Evolutionary conservation across 2,329 filamentous ascomycete genomes (phyloP), one percentile per base, ranked within the genome.

Genomic region (Colletotrichum melonis): DNA sequence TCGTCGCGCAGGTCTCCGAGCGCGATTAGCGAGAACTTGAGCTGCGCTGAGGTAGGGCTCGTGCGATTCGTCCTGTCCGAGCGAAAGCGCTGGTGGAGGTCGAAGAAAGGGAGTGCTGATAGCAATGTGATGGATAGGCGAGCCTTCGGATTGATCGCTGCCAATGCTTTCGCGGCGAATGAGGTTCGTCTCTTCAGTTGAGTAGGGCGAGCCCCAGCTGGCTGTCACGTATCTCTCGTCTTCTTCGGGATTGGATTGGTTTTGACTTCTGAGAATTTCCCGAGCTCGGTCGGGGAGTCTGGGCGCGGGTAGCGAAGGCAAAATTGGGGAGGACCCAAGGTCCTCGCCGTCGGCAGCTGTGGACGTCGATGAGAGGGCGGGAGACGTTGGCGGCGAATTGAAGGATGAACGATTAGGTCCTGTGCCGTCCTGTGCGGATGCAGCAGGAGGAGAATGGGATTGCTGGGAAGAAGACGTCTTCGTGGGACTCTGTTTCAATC

Each of bases 171-270:
- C 83, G 67, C 83, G 83, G 65, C 86, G 87, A 67, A 88, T 84
- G 73, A 87, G 82, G 58, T 80, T 82, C 77, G 81, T 82, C 70
- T 89, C 92, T 52, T 92, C 89, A 74, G 88, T 88, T 68, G 93
- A 92, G 84, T 98, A 98, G 26, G 95, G 95, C 67, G 95, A 98
- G 69, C 95, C 95, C 95, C 95, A 98, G 81, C 93, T 95, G 62
- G 95, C 93, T 59, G 94, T 97, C 74, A 88, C 87, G 81, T 89
- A 91, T 71, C 82, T 83, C 55, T 78, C 79, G 63, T 85, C 84
- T 76, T 83, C 82, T 63, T 77, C 76, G 58, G 74, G 80, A 74
- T 79, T 79, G 76, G 86, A 42, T 19, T 42, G 38, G 38, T 42
- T 85, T 57, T 89, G 88, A n/a, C 88, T 90, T 79, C 87, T 86